Base-by-base conservation (phyloP, 306 rosid genomes). In the Arachis hypogaea region DNA sequence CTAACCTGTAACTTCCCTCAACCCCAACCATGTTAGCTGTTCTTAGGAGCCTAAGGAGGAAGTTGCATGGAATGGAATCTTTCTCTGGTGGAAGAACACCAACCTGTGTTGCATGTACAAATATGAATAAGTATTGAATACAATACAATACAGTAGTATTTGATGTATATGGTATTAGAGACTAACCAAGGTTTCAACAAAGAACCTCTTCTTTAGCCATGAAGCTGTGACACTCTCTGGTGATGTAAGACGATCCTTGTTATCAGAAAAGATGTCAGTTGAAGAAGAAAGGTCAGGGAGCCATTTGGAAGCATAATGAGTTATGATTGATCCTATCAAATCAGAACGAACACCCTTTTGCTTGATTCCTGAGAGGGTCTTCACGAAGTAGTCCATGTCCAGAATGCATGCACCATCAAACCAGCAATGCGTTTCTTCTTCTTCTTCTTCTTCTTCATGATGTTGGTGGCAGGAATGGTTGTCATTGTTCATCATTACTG, bases 311-410 rank as follows among this genome's bases (percentile, higher is more conserved):
- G 99, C 97, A 44, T 91, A 91, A 75, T 94, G 99, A 41, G 96
- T 84, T 73, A 94, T 91, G 16, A 94, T 78, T 18, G 97, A 94
- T 63, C 93, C 95, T 30, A 94, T 76, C 63, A 94, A 81, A 40
- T 94, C 99, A 0, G 85, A 77, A 1, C 90, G 90, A 28, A 94
- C 96, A 5, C 96, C 99, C 70, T 94, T 94, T 55, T 89, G 82
- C 58, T 89, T 88, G 55, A 94, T 92, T 70, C 87, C 89, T 41
- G 95, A 66, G 38, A 94, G 88, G 43, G 97, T 94, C 76, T 91
- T 94, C 54, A 94, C 90, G 18, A 94, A 94, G 95, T 85, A 94
- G 79, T 94, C 98, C 88, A 94, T 86, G 89, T 94, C 98, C 41
- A 91, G 86, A 8, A 91, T 88, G 79, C 93, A 85, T 44, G 90